Percentiles rank a stretch among this genome's conserved stretches.
Evolutionary conservation across 345 rosid species (phyloP).

Genomic region (Eucalyptus erythrocorys): DNA sequence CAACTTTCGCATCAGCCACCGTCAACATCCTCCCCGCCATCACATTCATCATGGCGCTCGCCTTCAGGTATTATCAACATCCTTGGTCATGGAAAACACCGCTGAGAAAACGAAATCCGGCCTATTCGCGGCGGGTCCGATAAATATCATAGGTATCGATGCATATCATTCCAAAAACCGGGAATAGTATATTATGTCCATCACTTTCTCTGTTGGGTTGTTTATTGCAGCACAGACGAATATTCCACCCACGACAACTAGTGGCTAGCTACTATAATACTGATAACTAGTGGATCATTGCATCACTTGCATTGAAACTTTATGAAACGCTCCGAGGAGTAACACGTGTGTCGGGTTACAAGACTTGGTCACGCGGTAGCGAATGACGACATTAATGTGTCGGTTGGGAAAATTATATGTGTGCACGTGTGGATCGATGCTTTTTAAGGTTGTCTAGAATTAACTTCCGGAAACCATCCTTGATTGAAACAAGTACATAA

Average conservation of each 20-base stretch:
- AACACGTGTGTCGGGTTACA: background rate
- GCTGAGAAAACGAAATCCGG: background rate
- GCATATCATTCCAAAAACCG: background rate
- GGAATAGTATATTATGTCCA: background rate
- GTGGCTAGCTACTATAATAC: background rate
- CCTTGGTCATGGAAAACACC: background rate
- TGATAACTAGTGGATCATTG: background rate
- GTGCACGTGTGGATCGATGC: background rate
- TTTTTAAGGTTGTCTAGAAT: background rate
- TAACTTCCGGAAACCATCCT: background rate
- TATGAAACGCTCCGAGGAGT: background rate
- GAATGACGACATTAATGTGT: background rate
- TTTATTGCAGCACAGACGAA: background rate
- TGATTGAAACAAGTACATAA: background rate
- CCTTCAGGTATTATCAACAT: conserved; percentile 44
- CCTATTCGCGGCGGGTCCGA: background rate
- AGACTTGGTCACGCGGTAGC: background rate
- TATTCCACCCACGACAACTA: background rate
- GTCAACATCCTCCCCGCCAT: conserved; percentile 78
- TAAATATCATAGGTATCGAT: background rate
- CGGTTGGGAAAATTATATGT: background rate
- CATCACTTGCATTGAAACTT: background rate
- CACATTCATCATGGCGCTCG: conserved; percentile 75
- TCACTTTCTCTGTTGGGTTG: background rate
- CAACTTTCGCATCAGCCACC: conserved; percentile 68